phyloP scores from a whole-genome alignment of 768 basidiomycete genomes.

The Tephrocybe sp. region DNA sequence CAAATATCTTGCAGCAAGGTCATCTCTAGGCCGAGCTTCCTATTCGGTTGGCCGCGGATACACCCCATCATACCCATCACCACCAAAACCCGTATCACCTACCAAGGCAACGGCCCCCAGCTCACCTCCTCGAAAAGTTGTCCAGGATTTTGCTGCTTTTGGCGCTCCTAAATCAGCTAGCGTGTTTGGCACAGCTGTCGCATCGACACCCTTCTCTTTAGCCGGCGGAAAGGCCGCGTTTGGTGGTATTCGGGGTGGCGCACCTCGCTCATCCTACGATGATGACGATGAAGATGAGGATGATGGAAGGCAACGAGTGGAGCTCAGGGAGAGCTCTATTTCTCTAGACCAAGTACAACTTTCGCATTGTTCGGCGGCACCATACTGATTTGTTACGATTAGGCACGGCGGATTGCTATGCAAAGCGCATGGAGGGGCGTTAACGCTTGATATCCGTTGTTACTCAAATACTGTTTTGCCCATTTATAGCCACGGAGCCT shows the following conservation, averaged over 20 bases:
- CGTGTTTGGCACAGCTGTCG: constrained; percentile 84
- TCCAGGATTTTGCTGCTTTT: constrained; percentile 87
- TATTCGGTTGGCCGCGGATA: constrained; percentile 54
- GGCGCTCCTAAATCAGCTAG: constrained; percentile 72
- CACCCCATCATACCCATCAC: constrained; percentile 42
- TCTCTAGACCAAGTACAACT: constrained; percentile 83
- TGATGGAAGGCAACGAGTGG: constrained; percentile 68
- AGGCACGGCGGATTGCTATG: constrained; percentile 85
- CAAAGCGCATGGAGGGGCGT: constrained; percentile 87
- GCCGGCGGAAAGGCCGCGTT: constrained; percentile 84
- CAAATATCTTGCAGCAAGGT: constrained; percentile 83
- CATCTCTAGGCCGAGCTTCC: constrained; percentile 52
- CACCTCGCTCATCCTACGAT: constrained; percentile 36
- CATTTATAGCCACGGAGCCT: constrained; percentile 16
- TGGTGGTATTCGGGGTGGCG: constrained; percentile 64
- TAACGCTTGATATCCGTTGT: constrained; percentile 43
- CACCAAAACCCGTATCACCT: constrained; percentile 41
- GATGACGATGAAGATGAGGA: constrained; percentile 78
- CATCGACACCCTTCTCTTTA: constrained; percentile 75
- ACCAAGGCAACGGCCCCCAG: constrained; percentile 36
- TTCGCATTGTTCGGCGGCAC: constrained; percentile 2
- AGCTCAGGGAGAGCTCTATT: constrained; percentile 81
- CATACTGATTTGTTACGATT: not conserved
- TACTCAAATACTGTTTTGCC: constrained; percentile 2
- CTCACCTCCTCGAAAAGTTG: constrained; percentile 86